phyloP scores from a whole-genome alignment of 495 filamentous ascomycete species.

The Penicilliopsis zonata region DNA sequence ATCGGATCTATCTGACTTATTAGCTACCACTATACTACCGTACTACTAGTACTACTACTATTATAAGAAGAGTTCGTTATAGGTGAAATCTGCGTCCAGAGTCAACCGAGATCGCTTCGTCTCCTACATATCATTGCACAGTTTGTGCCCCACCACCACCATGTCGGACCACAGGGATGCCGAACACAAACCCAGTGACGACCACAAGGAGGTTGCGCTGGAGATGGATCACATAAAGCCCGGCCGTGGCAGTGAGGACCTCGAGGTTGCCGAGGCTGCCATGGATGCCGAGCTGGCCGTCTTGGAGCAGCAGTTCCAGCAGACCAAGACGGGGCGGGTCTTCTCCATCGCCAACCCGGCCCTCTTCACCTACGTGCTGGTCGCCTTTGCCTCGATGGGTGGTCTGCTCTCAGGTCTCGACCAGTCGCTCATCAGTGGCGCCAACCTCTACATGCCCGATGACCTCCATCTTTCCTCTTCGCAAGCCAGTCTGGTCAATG shows the following conservation, averaged over 20 bases:
- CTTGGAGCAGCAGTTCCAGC: constrained; percentile 19
- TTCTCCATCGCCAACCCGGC: constrained; percentile 24
- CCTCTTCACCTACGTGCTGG: constrained; percentile 45
- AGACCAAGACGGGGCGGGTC: constrained; percentile 15
- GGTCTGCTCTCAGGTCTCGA: constrained; percentile 51
- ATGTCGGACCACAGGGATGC: constrained; percentile 8
- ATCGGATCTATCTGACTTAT: too few species aligned
- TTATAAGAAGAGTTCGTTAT: too few species aligned
- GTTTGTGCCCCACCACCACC: background rate
- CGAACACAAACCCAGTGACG: constrained; percentile 11
- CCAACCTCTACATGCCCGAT: constrained; percentile 42
- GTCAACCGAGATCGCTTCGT: too few species aligned
- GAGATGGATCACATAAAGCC: constrained; percentile 17
- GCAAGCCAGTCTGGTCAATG: constrained; percentile 41
- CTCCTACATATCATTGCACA: too few species aligned
- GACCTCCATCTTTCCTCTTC: constrained; percentile 29
- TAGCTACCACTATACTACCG: too few species aligned
- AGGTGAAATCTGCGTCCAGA: too few species aligned
- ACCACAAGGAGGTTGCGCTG: constrained; percentile 16
- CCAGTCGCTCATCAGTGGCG: constrained; percentile 47
- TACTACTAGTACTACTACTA: too few species aligned
- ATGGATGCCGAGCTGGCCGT: constrained; percentile 24
- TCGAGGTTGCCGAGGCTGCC: constrained; percentile 17
- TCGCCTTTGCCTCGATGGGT: constrained; percentile 52
- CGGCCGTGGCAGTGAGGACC: constrained; percentile 13